phyloP scores from a whole-genome alignment of 2,329 filamentous ascomycete species.

The Xylaria sp. region DNA sequence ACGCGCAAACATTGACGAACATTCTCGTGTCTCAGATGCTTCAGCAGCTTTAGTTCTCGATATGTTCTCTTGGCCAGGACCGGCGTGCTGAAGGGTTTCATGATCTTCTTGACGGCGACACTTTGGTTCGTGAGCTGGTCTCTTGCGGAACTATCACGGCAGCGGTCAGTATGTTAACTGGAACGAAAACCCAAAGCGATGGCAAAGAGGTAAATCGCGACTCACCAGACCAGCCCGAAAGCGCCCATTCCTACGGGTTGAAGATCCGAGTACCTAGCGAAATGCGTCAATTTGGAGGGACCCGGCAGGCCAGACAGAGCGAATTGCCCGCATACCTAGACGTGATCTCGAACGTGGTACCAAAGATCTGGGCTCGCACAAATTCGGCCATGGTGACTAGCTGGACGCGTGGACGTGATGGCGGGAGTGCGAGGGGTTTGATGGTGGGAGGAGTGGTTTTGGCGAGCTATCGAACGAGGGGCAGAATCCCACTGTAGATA shows the following conservation, averaged over 20 bases:
- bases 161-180: constrained; percentile 13
- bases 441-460: constrained; percentile 1
- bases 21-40: constrained; percentile 96
- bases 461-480: constrained; percentile 13
- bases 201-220: constrained; percentile 13
- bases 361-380: constrained; percentile 98
- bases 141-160: constrained; percentile 78
- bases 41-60: constrained; percentile 93
- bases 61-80: constrained; percentile 98
- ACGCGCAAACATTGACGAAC: constrained; percentile 51
- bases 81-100: constrained; percentile 99
- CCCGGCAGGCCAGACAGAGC: constrained; percentile 15
- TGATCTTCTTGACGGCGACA: constrained; percentile 99
- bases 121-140: constrained; percentile 97
- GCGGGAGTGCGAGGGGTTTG: constrained; percentile 18
- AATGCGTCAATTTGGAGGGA: constrained; percentile 32
- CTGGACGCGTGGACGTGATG: constrained; percentile 3
- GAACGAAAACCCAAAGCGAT: not conserved
- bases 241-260: constrained; percentile 99
- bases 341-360: constrained; percentile 99
- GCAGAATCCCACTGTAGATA: constrained; percentile 6
- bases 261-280: constrained; percentile 85
- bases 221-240: constrained; percentile 96
- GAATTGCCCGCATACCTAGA: constrained; percentile 68
- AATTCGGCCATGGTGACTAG: constrained; percentile 89